Evolutionary conservation across 768 basidiomycete species (phyloP), one percentile per base, ranked within the genome.

Genomic region (Auricularia cornea): DNA sequence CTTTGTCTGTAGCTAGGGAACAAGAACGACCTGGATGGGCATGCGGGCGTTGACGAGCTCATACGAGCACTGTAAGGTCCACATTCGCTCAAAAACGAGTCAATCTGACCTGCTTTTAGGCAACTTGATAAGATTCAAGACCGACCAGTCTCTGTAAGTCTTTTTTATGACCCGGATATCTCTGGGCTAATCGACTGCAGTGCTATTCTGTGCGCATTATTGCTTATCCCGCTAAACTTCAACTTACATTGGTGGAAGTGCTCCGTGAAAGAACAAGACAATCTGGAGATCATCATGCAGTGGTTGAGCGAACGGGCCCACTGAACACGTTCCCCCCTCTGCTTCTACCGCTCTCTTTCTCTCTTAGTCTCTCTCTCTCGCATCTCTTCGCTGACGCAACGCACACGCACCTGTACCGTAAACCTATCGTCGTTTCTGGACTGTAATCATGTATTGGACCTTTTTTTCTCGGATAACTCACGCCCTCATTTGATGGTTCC

Each of bases 191-290:
- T 28, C 16, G 26, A 60, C 38, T 33, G 18, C 64, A 92, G 89
- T 92, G 90, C 68, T 92, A 92, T 71, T 92, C 90, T 66, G 90
- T 91, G 74, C 23, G 54, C 51, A 23, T 23, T 3, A 61, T 62
- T 10, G 28, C 31, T 28, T 28, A 31, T 41, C 57, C 33, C 38
- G 23, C 63, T 51, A 28, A 29, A 23, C 30, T 29, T 18, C 35
- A 20, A 10, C 52, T 12, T 23, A 59, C 33, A 23, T 59, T 11
- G 63, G 51, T 65, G 29, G 33, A 40, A 97, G 94, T 96, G 94
- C 72, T 97, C 93, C 2, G 95, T 96, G 89, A 95, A 94, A 75
- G 94, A 87, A 70, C 90, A 92, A 73, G 93, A 97, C 73, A 97
- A 97, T 72, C 77, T 97, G 64, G 92, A 94, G 71, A 93, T 95